Conservation (phyloP, 495 filamentous ascomycete species). For the Podospora conica region DNA sequence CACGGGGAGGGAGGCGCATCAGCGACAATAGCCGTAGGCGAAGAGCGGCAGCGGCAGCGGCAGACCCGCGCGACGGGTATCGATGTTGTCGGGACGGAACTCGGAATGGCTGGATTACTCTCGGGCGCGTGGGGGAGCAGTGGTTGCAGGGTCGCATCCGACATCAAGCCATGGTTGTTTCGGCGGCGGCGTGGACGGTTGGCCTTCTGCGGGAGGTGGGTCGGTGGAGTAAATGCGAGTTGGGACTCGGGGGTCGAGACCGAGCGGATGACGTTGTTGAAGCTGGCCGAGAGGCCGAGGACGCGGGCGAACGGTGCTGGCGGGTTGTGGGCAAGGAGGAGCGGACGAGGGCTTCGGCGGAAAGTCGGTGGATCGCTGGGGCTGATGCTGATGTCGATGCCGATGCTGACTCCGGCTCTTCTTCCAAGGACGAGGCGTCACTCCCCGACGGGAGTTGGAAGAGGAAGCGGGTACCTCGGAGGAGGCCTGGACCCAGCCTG, state of each 20-base stretch:
- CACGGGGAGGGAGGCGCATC: neutral
- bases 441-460: neutral
- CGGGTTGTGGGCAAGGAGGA: neutral
- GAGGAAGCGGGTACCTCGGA: neutral
- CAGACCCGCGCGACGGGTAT: neutral
- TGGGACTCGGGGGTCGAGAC: no score
- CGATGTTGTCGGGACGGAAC: neutral
- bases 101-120: neutral
- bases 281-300: neutral
- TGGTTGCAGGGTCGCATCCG: neutral
- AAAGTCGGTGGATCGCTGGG: neutral
- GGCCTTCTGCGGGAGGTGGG: neutral
- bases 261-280: neutral
- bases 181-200: neutral
- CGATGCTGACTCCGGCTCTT: neutral
- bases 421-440: neutral
- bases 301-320: neutral
- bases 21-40: neutral
- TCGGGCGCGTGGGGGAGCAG: neutral
- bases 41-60: constrained; percentile 1
- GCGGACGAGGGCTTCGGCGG: neutral
- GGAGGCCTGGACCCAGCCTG: neutral
- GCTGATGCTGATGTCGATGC: neutral
- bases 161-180: neutral
- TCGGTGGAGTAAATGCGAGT: neutral